phyloP scores from a whole-genome alignment of 1,284 basidiomycete genomes.

The Erythrobasidium hasegawianum region DNA sequence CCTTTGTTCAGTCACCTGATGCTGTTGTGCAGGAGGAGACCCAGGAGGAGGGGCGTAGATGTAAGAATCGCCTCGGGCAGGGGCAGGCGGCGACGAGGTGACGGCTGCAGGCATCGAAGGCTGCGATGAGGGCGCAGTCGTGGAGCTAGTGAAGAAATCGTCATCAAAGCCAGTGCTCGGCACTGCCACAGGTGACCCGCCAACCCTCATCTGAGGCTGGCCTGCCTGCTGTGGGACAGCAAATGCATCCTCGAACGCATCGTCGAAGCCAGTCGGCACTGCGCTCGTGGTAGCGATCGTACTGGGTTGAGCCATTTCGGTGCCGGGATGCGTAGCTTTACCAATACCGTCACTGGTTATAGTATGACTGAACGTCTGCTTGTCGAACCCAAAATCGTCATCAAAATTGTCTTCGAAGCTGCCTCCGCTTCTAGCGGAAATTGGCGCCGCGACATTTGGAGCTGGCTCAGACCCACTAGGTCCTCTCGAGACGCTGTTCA shows the following conservation, averaged over 20 bases:
- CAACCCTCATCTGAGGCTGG: constrained; percentile 13
- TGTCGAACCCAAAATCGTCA: constrained; percentile 12
- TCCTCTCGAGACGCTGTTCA: neutral
- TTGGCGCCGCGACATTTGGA: neutral
- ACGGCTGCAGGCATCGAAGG: neutral
- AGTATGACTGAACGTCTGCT: constrained; percentile 19
- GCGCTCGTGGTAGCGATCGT: constrained; percentile 10
- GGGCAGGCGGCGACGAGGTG: neutral
- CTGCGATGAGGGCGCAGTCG: neutral
- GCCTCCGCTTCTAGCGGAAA: constrained; percentile 21
- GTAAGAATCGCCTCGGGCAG: neutral
- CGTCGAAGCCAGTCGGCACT: constrained; percentile 33
- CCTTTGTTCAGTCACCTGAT: neutral
- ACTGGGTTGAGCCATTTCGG: neutral
- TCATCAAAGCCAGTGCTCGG: constrained; percentile 32
- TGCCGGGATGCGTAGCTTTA: neutral
- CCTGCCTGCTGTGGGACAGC: constrained; percentile 37
- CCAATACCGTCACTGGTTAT: constrained; percentile 9
- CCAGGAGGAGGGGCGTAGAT: constrained; percentile 10
- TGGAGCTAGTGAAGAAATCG: constrained; percentile 21
- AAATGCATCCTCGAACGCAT: constrained; percentile 39
- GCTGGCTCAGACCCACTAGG: neutral
- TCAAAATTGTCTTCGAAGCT: constrained; percentile 23
- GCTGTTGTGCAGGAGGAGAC: constrained; percentile 19
- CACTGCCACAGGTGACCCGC: constrained; percentile 15